Evolutionary conservation across 805 yeast species (phyloP), one percentile per base, ranked within the genome.

Genomic region (Metschnikowia kunwiensis): DNA sequence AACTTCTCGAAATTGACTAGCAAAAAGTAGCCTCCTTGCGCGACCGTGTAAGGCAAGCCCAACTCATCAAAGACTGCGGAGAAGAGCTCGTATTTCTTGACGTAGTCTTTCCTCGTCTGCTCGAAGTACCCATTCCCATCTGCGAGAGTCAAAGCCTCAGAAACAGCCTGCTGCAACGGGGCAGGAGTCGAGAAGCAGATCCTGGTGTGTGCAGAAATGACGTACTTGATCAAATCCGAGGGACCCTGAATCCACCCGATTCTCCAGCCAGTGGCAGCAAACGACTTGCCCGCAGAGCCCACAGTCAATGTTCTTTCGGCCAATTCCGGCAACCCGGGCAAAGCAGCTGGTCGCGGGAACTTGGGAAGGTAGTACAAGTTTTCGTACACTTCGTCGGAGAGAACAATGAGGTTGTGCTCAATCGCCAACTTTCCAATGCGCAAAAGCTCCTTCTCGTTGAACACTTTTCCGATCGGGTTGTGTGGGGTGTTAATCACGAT

Each of bases 201-300:
- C 62, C 98, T 77, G 1, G 96, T 87, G 61, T 93, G 96, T 0
- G 97, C 97, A 17, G 84, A 75, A 5, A 87, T 73, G 5, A 81
- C 95, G 55, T 85, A 86, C 47, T 82, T 79, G 51, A 93, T 70
- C 47, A 89, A 68, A 20, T 83, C 85, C n/a, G 84, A 72, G 36
- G 85, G 82, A 5, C 96, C 97, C 44, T 89, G 80, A 24, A 91
- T 74, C 94, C 95, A 93, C 36, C 98, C 98, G 35, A 93, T 77
- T 70, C 98, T 81, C 97, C 97, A 93, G 36, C 98, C 98, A 9
- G 98, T 93, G 28, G 96, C 96, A n/a, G 96, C 95, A 67, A 93
- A 93, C 0, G 96, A 80, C 62, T 93, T 93, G 46, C 98, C 98
- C 5, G 97, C 98, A 19, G 96, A 86, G 1, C 97, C 97, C 15